Conservation (phyloP, 352 stramenopile species). For the Phytopythium mirpurense region DNA sequence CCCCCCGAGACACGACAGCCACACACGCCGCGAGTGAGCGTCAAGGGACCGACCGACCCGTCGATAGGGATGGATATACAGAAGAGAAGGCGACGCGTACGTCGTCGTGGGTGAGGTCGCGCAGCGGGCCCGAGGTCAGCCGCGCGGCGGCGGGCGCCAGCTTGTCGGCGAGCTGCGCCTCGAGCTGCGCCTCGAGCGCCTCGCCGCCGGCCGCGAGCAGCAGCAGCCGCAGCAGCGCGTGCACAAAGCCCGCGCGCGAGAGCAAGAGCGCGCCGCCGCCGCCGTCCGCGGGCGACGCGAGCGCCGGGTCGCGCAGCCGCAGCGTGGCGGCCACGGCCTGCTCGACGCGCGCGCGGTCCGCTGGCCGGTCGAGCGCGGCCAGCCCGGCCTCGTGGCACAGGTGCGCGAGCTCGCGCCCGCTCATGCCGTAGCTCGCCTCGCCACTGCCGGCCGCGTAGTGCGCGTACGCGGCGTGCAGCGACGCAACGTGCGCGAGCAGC, state of each 20-base stretch:
- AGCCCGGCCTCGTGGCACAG: conserved; percentile 74
- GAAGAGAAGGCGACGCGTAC: conserved; percentile 20
- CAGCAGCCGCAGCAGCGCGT: conserved; percentile 50
- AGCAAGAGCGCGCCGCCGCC: conserved; percentile 46
- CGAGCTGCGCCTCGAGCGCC: conserved; percentile 26
- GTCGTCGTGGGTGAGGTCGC: conserved; percentile 71
- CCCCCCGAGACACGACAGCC: conserved; percentile 1
- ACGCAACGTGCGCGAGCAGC: conserved; percentile 44
- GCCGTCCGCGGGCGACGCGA: conserved; percentile 47
- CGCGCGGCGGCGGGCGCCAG: conserved; percentile 46
- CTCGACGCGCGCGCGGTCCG: conserved; percentile 39
- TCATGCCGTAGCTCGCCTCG: conserved; percentile 66
- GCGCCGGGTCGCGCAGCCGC: conserved; percentile 22
- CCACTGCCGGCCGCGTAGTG: conserved; percentile 71
- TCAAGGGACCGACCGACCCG: not conserved
- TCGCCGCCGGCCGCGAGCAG: conserved; percentile 21
- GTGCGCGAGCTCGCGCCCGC: conserved; percentile 51
- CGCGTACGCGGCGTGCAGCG: conserved; percentile 59
- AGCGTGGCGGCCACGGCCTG: conserved; percentile 10
- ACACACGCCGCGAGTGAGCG: conserved; percentile 15
- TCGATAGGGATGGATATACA: too few relatives aligned
- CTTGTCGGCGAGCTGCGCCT: conserved; percentile 33
- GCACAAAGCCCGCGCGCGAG: conserved; percentile 63
- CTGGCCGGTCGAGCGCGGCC: conserved; percentile 24
- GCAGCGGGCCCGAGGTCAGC: conserved; percentile 63